A percentile compares a stretch with the other conserved stretches of the same genome.
These are phyloP conservation scores for Truncatella angustata DNA, from an alignment of 2,329 filamentous ascomycete genomes.

Conservation along the genomic window DNA sequence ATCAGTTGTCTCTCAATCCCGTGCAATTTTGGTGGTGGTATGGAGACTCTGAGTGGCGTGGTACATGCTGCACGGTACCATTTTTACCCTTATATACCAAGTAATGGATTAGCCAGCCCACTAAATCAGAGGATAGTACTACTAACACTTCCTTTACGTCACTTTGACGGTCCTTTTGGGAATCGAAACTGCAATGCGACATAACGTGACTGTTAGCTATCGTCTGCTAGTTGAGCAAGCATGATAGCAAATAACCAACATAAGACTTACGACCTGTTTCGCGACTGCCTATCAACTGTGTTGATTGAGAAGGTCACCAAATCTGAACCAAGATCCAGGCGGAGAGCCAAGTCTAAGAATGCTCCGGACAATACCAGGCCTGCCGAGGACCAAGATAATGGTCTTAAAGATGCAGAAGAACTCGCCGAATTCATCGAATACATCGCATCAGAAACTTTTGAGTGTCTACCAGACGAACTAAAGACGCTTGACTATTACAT, in stretches of 20 bases:
- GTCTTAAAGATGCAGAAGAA: conserved; percentile 55
- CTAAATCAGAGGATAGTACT: not conserved
- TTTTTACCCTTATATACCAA: too few species aligned
- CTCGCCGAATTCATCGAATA: conserved; percentile 81
- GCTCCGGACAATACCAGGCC: conserved; percentile 3
- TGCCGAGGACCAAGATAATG: not conserved
- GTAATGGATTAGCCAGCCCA: too few species aligned
- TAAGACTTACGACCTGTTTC: conserved; percentile 65
- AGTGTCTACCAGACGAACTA: conserved; percentile 59
- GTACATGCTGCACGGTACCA: too few species aligned
- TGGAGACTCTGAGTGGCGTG: too few species aligned
- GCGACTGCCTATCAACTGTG: conserved; percentile 70
- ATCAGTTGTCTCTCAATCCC: too few species aligned
- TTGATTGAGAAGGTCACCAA: conserved; percentile 60
- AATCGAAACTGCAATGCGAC: not conserved
- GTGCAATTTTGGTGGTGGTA: too few species aligned
- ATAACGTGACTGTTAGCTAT: not conserved
- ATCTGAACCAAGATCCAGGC: conserved; percentile 41
- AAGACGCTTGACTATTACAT: conserved; percentile 59
- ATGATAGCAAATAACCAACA: conserved; percentile 17
- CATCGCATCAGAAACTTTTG: conserved; percentile 68
- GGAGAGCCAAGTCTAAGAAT: conserved; percentile 38
- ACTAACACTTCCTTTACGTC: conserved; percentile 6
- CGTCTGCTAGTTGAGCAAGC: not conserved
- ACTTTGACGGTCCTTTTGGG: not conserved